Base-by-base conservation (phyloP, 306 rosid species). In the Bauhinia variegata region DNA sequence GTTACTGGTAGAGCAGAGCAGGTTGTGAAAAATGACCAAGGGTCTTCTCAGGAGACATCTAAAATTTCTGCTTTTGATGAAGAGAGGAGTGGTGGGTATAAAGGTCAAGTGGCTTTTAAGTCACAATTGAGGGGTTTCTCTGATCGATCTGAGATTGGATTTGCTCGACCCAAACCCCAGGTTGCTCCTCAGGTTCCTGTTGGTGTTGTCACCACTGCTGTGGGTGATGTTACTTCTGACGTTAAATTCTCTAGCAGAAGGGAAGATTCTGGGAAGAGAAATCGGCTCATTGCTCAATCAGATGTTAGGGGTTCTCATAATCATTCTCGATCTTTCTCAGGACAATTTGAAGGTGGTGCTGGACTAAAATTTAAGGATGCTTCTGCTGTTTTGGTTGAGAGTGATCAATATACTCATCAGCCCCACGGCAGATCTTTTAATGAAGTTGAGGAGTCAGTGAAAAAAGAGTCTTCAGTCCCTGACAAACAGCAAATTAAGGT, bases 291-390 rank as follows among this genome's bases (percentile, higher is more conserved):
- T 62, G 63, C 71, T 60, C 86, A 67, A 17, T 82, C 92, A 34
- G 79, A 79, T 67, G 4, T 77, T 54, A 79, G 80, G 81, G 75
- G 67, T 75, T 81, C 78, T 42, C 96, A 66, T 38, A 67, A 78
- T 79, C 97, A 83, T 79, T 83, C 89, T 65, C 86, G 86, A 41
- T 88, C 99, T 47, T 71, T 70, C 9, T 86, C 96, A 5, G 96
- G 90, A 52, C 97, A 95, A 65, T 77, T 77, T 71, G 97, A 88
- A 37, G 78, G 78, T 71, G 87, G 75, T 65, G 50, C 49, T 63
- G 95, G 86, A 71, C 51, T 60, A 62, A 91, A 87, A 67, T 60
- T 60, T 9, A 85, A 63, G 54, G 95, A 85, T 49, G 11, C 73
- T 67, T 69, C 79, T 36, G 74, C 76, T 39, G 67, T 61, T 64